Base-by-base conservation (phyloP, 1,284 basidiomycete species). In the Athelia psychrophila region DNA sequence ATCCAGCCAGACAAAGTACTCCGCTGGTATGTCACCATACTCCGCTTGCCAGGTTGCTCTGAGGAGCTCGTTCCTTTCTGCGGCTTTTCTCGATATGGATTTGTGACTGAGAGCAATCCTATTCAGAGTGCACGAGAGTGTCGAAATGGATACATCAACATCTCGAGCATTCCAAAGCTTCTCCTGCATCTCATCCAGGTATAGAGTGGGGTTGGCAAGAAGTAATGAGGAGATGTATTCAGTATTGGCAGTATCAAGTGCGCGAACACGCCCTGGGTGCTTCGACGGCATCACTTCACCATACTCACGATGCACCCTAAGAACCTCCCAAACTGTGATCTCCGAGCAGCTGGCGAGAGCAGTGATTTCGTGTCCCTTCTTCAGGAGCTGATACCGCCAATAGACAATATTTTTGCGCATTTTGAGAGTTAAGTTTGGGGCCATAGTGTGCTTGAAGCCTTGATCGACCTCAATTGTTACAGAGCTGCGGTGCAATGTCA, bases 1-100 rank as follows among this genome's bases (percentile, higher is more conserved):
- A 53, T 70, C 65, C 4, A 70, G 44, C 54, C 59, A 65, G n/a
- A 69, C 55, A 53, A 63, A 63, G 22, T 56, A 56, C 9, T 66
- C 60, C 3, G 50, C 49, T 23, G 55, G 55, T 40, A 57, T 61
- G 45, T 59, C 48, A 8, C 51, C 56, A 54, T 61, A 59, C 46
- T 55, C 51, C 5, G 56, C 62, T 45, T 62, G 48, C 65, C 65
- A 71, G 22, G 55, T 57, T n/a, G 59, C 56, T 3, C 64, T 48
- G 2, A 68, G 50, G 16, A 53, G 47, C 13, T 70, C 62, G 48
- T 69, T 59, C 6, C 60, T 56, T 47, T 71, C 63, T 2, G 55
- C 44, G 16, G 64, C 65, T 25, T 53, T 48, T 19, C 51, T 55
- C n/a, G 58, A 32, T 10, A 68, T 38, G 2, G 38, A 51, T 51